Evolutionary conservation across 2,329 filamentous ascomycete species (phyloP).

Genomic region (Xylaria sp.): DNA sequence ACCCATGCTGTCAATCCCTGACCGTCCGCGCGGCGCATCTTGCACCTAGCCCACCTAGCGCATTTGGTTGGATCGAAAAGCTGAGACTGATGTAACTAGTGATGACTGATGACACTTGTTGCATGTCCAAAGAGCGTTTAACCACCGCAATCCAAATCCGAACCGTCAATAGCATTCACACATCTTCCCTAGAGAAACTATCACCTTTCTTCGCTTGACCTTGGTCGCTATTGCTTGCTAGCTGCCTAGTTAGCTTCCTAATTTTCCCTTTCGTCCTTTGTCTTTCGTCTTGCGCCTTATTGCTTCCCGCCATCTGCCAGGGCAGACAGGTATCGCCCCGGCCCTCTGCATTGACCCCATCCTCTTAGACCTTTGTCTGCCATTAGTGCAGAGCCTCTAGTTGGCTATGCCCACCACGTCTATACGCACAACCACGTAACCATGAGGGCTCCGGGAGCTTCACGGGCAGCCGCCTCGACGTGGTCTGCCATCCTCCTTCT

Average conservation of each 20-base stretch:
- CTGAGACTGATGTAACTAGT: slow-evolving; percentile 20
- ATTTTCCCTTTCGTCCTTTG: neutral
- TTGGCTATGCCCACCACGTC: slow-evolving; percentile 49
- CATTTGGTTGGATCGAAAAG: slow-evolving; percentile 6
- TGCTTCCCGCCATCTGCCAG: too few species aligned
- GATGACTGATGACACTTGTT: slow-evolving; percentile 21
- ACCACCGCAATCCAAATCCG: neutral
- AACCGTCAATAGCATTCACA: slow-evolving; percentile 5
- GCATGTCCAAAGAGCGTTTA: too few species aligned
- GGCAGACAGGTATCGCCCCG: too few species aligned
- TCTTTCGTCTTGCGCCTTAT: neutral
- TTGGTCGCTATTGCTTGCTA: neutral
- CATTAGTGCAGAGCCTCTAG: neutral
- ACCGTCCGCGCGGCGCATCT: slow-evolving; percentile 22
- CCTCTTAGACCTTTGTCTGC: neutral
- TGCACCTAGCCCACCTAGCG: neutral
- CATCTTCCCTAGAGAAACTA: neutral
- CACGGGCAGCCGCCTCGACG: slow-evolving; percentile 50
- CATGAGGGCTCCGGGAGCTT: slow-evolving; percentile 57
- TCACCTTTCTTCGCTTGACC: neutral
- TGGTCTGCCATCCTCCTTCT: slow-evolving; percentile 43
- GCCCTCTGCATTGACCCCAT: slow-evolving; percentile 4
- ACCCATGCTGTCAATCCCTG: slow-evolving; percentile 11
- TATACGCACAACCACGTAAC: slow-evolving; percentile 42
- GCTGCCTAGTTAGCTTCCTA: neutral